These are phyloP conservation scores for Miscanthus lutarioriparius DNA, from an alignment of 176 grass and related monocot genomes.

Conservation along the genomic window DNA sequence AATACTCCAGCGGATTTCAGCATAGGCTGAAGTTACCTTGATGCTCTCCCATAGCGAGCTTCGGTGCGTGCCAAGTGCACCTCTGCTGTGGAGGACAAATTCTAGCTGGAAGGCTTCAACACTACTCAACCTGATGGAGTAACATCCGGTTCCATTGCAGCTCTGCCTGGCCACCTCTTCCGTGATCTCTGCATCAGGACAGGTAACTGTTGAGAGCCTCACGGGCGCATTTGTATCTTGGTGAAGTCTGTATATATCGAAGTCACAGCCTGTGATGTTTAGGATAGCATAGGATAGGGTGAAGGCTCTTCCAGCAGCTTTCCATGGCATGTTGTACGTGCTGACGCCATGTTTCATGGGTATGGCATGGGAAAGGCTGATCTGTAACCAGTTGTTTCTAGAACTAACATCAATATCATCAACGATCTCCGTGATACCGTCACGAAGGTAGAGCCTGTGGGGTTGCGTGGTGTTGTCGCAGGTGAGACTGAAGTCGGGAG, in stretches of 20 bases:
- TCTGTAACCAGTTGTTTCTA: not conserved
- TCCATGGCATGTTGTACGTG: not conserved
- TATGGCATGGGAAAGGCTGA: not conserved
- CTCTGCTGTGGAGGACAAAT: not conserved
- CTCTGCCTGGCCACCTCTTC: not conserved
- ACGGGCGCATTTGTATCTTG: not conserved
- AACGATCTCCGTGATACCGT: conserved; percentile 4
- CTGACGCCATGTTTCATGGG: not conserved
- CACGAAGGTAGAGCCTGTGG: conserved; percentile 16
- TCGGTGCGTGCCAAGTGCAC: not conserved
- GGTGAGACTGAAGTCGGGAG: conserved; percentile 35
- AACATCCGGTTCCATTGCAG: not conserved
- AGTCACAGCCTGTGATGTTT: conserved; percentile 9
- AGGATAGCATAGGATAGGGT: not conserved
- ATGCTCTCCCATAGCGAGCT: not conserved
- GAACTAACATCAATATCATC: not conserved
- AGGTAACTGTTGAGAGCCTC: not conserved
- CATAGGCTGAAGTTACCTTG: not conserved
- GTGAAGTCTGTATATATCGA: not conserved
- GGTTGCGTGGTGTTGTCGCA: not conserved
- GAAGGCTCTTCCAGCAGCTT: not conserved
- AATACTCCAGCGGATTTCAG: not conserved
- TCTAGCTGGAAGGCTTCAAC: not conserved
- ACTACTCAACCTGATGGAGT: not conserved
- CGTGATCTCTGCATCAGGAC: not conserved